These are phyloP conservation scores for Cyberlindnera nakhonratchasimensis DNA, from an alignment of 805 yeast species.

Conservation along the genomic window DNA sequence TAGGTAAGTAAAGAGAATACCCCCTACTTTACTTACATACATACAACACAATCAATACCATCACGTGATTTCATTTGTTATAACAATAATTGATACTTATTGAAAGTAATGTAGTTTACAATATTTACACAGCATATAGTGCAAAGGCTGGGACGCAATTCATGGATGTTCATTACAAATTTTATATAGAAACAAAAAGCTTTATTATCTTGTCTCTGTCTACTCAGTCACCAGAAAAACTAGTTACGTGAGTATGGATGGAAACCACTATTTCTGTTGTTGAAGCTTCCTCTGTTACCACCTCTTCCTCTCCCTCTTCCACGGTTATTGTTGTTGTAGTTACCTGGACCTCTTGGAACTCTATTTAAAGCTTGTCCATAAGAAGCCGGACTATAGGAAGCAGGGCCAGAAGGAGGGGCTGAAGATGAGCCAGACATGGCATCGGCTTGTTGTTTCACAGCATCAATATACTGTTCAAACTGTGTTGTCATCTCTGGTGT, in stretches of 20 bases:
- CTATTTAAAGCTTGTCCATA: constrained; percentile 18
- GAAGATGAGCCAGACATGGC: constrained; percentile 1
- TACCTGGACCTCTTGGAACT: constrained; percentile 4
- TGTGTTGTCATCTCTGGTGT: constrained; percentile 10
- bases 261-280: constrained; percentile 32
- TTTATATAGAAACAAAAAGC: background rate
- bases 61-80: too few relatives aligned
- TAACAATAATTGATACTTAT: too few relatives aligned
- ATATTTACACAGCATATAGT: too few relatives aligned
- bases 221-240: too few relatives aligned
- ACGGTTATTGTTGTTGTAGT: background rate
- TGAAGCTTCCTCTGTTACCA: constrained; percentile 4
- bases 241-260: constrained; percentile 37
- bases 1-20: too few relatives aligned
- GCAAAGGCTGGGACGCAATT: too few relatives aligned
- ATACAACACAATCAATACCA: too few relatives aligned
- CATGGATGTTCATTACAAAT: too few relatives aligned
- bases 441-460: constrained; percentile 9
- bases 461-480: constrained; percentile 5
- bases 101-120: too few relatives aligned
- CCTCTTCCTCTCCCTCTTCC: constrained; percentile 11
- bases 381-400: constrained; percentile 10
- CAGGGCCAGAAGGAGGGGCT: background rate
- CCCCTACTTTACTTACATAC: too few relatives aligned
- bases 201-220: background rate